Evolutionary conservation across 306 rosid genomes (phyloP).

Genomic region (Rubus parviflorus): DNA sequence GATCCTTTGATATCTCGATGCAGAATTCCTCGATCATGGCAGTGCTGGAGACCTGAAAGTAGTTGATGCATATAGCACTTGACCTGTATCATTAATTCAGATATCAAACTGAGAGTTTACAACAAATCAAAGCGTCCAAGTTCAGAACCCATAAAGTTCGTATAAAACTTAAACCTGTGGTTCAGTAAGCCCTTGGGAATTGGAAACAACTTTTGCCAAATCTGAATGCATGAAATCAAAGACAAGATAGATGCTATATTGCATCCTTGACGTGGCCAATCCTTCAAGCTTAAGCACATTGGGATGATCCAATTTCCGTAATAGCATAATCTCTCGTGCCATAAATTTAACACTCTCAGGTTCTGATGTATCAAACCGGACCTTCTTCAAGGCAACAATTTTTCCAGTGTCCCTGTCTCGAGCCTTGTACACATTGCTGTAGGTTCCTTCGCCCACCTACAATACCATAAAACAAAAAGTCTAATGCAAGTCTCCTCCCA

Average conservation of each 20-base stretch:
- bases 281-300: conserved; percentile 81
- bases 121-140: conserved; percentile 18
- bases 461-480: conserved; percentile 7
- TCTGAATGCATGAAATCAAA: conserved; percentile 93
- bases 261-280: conserved; percentile 93
- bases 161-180: conserved; percentile 62
- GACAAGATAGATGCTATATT: conserved; percentile 82
- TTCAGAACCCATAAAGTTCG: conserved; percentile 8
- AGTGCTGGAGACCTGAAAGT: conserved; percentile 88
- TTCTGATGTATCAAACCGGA: conserved; percentile 72
- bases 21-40: conserved; percentile 83
- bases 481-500: not conserved
- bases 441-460: conserved; percentile 97
- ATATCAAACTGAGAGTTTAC: conserved; percentile 26
- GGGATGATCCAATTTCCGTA: conserved; percentile 84
- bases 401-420: conserved; percentile 70
- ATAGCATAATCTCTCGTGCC: conserved; percentile 83
- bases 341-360: conserved; percentile 88
- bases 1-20: conserved; percentile 93
- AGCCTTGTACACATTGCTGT: conserved; percentile 95
- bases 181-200: conserved; percentile 60
- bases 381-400: conserved; percentile 87
- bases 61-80: conserved; percentile 90
- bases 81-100: conserved; percentile 54
- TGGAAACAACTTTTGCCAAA: conserved; percentile 60